These are phyloP conservation scores for Amanita molliuscula DNA, from an alignment of 768 basidiomycete species.

Conservation along the genomic window DNA sequence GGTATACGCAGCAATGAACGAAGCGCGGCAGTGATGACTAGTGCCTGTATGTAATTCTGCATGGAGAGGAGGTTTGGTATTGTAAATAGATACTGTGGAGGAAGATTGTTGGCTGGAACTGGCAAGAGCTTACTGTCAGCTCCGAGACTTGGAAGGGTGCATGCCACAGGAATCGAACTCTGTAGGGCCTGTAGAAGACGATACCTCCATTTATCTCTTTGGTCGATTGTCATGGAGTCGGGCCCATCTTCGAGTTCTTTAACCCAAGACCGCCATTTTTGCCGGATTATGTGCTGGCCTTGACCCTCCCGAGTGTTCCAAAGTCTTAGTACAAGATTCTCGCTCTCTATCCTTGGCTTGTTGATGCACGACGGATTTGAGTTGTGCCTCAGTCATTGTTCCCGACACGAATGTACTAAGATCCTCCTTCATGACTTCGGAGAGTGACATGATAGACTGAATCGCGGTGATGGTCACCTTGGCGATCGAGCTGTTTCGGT, in stretches of 20 bases:
- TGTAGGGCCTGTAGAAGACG: conserved; percentile 37
- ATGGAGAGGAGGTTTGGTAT: conserved; percentile 41
- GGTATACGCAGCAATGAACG: conserved; percentile 43
- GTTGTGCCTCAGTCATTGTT: conserved; percentile 54
- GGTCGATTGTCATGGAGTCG: neutral
- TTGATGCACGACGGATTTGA: conserved; percentile 34
- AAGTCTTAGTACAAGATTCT: conserved; percentile 37
- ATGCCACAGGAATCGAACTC: conserved; percentile 28
- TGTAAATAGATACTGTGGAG: conserved; percentile 58
- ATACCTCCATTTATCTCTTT: conserved; percentile 30
- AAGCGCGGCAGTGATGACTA: conserved; percentile 54
- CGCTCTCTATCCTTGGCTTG: conserved; percentile 49
- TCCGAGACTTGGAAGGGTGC: conserved; percentile 16
- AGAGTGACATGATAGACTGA: conserved; percentile 37
- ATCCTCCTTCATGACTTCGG: conserved; percentile 61
- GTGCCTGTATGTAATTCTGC: conserved; percentile 65
- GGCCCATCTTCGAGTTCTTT: conserved; percentile 7
- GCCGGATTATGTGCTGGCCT: conserved; percentile 18
- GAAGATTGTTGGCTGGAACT: conserved; percentile 34
- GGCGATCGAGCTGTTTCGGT: conserved; percentile 24
- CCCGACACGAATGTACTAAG: conserved; percentile 56
- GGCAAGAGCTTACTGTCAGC: neutral
- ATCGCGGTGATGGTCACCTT: conserved; percentile 35
- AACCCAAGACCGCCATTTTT: conserved; percentile 25
- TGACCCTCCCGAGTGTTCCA: conserved; percentile 27